A percentile compares a stretch with the other conserved stretches of the same genome.
Evolutionary conservation across 352 stramenopile genomes (phyloP).

Genomic region (Globisporangium canariense): DNA sequence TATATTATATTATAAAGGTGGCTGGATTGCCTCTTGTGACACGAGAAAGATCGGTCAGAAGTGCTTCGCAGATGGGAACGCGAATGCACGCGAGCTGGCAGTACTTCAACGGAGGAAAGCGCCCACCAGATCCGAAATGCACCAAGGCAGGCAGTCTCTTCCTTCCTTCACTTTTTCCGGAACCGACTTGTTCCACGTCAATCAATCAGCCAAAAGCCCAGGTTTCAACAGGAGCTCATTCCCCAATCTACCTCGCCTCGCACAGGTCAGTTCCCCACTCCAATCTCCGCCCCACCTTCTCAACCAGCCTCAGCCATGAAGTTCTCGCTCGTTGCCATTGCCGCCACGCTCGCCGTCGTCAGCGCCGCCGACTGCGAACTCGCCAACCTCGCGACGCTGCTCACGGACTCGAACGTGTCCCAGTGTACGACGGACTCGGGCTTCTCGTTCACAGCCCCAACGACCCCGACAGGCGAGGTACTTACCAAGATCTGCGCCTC

Average conservation of each 20-base stretch:
- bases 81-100: not conserved
- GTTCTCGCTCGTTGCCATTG: slow-evolving; percentile 11
- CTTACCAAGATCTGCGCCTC: slow-evolving; percentile 27
- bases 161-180: not conserved
- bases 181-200: not conserved
- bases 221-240: not conserved
- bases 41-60: no score
- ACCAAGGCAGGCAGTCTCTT: not conserved
- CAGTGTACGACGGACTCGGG: slow-evolving; percentile 22
- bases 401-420: slow-evolving; percentile 1
- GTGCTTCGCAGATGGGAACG: no score
- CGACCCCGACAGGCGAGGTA: slow-evolving; percentile 2
- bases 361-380: slow-evolving; percentile 11
- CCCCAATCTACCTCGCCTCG: not conserved
- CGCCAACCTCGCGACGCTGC: slow-evolving; percentile 10
- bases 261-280: not conserved
- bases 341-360: slow-evolving; percentile 9
- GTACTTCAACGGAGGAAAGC: not conserved
- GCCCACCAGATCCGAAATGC: not conserved
- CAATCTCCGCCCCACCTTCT: not conserved
- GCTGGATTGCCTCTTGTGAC: no score
- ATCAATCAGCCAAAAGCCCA: not conserved
- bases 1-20: no score
- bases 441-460: slow-evolving; percentile 17
- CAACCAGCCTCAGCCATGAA: slow-evolving; percentile 3